A percentile compares a stretch with the other conserved stretches of the same genome.
These are phyloP conservation scores for Cichorium intybus DNA, from an alignment of 140 eudicot species.

Conservation along the genomic window DNA sequence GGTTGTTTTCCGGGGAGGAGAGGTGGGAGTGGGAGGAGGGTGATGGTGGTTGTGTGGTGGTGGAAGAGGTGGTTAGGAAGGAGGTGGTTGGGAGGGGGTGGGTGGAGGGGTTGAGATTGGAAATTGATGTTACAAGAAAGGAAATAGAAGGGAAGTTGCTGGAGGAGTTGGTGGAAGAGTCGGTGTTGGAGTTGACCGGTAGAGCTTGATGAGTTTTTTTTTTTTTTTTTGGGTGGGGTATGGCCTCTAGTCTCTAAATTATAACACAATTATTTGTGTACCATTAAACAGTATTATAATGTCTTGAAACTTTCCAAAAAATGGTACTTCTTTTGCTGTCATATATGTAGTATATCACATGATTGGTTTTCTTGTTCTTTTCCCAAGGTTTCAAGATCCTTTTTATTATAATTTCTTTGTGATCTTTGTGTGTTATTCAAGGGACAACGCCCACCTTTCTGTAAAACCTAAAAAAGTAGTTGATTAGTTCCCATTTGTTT, in stretches of 20 bases:
- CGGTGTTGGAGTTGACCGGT: slow-evolving; percentile 63
- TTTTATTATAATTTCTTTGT: slow-evolving; percentile 18
- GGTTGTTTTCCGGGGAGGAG: slow-evolving; percentile 47
- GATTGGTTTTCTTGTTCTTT: slow-evolving; percentile 19
- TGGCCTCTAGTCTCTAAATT: slow-evolving; percentile 11
- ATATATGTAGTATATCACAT: slow-evolving; percentile 18
- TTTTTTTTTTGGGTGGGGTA: slow-evolving; percentile 12
- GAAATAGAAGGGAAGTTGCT: slow-evolving; percentile 83
- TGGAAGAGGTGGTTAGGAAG: slow-evolving; percentile 67
- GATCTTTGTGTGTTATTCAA: slow-evolving; percentile 21
- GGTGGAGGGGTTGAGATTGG: slow-evolving; percentile 53
- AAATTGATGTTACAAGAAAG: slow-evolving; percentile 51
- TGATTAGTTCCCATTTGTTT: no score
- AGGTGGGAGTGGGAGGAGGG: slow-evolving; percentile 44
- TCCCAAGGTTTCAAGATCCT: slow-evolving; percentile 23
- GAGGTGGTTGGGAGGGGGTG: slow-evolving; percentile 88
- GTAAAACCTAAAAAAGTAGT: slow-evolving; percentile 1
- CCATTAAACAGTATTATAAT: slow-evolving; percentile 30
- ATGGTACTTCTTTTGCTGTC: slow-evolving; percentile 29
- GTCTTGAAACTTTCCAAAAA: slow-evolving; percentile 19
- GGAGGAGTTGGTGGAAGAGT: slow-evolving; percentile 74
- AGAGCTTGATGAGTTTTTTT: slow-evolving; percentile 33
- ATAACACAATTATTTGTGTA: slow-evolving; percentile 39
- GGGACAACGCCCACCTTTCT: slow-evolving; percentile 3
- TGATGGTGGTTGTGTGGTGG: slow-evolving; percentile 48